Conservation (phyloP, 306 rosid species). For the Hippophae rhamnoides region DNA sequence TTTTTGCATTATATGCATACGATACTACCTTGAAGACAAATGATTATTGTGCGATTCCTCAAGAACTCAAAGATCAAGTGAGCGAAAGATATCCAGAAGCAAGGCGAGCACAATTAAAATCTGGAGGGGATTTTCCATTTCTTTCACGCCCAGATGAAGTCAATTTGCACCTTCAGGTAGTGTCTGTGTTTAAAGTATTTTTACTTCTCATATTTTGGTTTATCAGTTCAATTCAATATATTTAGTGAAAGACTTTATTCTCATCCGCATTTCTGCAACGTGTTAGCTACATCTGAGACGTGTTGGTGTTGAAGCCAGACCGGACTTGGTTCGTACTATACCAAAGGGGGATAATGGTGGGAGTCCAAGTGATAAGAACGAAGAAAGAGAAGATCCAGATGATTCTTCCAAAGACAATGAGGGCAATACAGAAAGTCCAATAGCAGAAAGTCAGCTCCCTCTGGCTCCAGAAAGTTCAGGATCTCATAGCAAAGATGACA, state of each 20-base stretch:
- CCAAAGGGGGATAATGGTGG: constrained; percentile 64
- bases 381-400: constrained; percentile 38
- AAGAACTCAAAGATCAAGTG: constrained; percentile 77
- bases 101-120: constrained; percentile 75
- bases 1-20: constrained; percentile 16
- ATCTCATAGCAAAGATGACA: constrained; percentile 46
- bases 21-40: constrained; percentile 54
- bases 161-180: constrained; percentile 92
- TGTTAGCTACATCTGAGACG: constrained; percentile 80
- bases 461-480: constrained; percentile 56
- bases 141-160: constrained; percentile 99
- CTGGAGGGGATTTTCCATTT: constrained; percentile 95
- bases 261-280: constrained; percentile 14
- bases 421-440: constrained; percentile 34
- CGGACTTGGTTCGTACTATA: constrained; percentile 47
- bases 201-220: not conserved
- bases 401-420: constrained; percentile 40
- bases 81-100: constrained; percentile 85
- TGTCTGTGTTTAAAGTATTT: constrained; percentile 5
- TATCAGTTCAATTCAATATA: not conserved
- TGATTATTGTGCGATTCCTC: constrained; percentile 92
- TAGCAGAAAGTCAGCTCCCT: constrained; percentile 37
- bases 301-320: constrained; percentile 86
- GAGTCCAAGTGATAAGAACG: constrained; percentile 55
- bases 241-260: constrained; percentile 11